Base-by-base conservation (phyloP, 2,329 filamentous ascomycete genomes). In the Alternaria viburni region DNA sequence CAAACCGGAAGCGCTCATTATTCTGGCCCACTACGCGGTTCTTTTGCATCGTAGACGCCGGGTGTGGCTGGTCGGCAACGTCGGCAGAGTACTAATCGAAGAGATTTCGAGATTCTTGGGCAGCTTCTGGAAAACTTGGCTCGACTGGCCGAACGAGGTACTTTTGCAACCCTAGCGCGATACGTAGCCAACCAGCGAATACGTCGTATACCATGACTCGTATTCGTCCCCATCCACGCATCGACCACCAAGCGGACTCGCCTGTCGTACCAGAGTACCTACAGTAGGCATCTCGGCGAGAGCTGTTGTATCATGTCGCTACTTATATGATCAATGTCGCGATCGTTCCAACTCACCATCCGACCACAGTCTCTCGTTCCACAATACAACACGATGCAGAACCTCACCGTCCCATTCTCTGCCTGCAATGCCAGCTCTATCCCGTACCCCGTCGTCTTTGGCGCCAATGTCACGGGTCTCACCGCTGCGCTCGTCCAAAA, bases 11-110 rank as follows among this genome's bases (percentile, higher is more conserved):
- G 65, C 71, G 7, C 62, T 74, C 19, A 70, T 74, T 4, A 71
- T 74, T 25, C 63, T 72, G 23, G 64, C 59, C 56, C 56, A 73
- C 57, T 70, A 69, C 36, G 66, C 70, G 5, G 67, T 72, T 15
- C 61, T 74, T 9, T 62, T 74, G 4, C 69, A 71, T 47, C 62
- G 59, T 11, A 58, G 62, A 9, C 57, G 66, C 25, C 43, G 23
- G 23, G 45, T 70, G 36, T 74, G 70, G 71, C 52, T 69, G 44
- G 65, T 72, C 9, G 59, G 56, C 9, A 54, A 59, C 19, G 60
- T 57, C 36, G 68, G 69, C 41, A 56, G 58, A 6, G 57, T 70
- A 59, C 59, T 73, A 21, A 69, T 73, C 25, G 50, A 64, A 17
- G 59, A 52, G 26, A 65, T 70, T 21, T 64, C 67, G 44, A 47